Evolutionary conservation across 306 rosid genomes (phyloP).

Genomic region (Spatholobus suberectus): DNA sequence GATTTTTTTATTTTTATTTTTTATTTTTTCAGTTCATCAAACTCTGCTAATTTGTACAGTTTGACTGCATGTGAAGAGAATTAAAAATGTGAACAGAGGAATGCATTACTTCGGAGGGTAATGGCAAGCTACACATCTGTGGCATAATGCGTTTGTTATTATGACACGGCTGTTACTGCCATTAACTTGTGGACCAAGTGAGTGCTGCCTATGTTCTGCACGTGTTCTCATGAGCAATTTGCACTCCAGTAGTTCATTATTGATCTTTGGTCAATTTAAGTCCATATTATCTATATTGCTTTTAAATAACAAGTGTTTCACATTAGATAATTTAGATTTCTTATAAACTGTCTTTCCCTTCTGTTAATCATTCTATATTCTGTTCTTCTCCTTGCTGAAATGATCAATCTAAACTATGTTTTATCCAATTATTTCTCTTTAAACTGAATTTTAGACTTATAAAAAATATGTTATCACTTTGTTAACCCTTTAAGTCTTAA

Average conservation of each 20-base stretch:
- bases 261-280: background rate
- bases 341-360: background rate
- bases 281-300: background rate
- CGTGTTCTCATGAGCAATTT: slow-evolving; percentile 35
- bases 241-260: slow-evolving; percentile 38
- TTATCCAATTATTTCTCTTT: too few species aligned
- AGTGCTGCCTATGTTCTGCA: too few species aligned
- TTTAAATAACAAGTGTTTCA: background rate
- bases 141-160: background rate
- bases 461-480: too few species aligned
- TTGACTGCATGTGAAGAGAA: slow-evolving; percentile 9
- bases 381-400: background rate
- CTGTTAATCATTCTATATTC: background rate
- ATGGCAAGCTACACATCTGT: too few species aligned
- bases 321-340: background rate
- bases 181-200: slow-evolving; percentile 24
- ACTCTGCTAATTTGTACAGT: background rate
- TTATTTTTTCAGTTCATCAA: background rate
- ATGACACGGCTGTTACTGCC: slow-evolving; percentile 49
- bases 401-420: background rate
- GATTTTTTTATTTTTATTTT: too few species aligned
- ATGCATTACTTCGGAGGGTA: slow-evolving; percentile 31
- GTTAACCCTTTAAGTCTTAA: too few species aligned
- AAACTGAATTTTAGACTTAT: too few species aligned
- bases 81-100: slow-evolving; percentile 19